phyloP scores from a whole-genome alignment of 1,284 basidiomycete genomes.

The Earliella scabrosa region DNA sequence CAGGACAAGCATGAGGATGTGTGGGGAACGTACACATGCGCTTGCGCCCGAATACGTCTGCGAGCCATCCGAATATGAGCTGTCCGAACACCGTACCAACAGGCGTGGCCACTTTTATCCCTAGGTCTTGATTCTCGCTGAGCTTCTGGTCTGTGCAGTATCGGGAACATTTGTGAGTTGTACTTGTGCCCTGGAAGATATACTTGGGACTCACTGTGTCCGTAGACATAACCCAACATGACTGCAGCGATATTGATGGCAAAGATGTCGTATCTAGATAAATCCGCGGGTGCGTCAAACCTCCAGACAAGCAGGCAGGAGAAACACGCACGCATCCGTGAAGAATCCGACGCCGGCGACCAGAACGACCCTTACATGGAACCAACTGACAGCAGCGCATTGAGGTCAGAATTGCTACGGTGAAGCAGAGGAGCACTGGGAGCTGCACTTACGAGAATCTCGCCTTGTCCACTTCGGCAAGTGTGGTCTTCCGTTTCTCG shows the following conservation, averaged over 20 bases:
- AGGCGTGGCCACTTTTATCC: constrained; percentile 79
- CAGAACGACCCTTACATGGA: constrained; percentile 71
- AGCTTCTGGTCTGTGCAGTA: constrained; percentile 37
- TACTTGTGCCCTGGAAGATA: too few species aligned
- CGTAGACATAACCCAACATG: constrained; percentile 84
- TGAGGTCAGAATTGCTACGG: too few species aligned
- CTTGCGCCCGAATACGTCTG: constrained; percentile 60
- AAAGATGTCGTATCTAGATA: constrained; percentile 59
- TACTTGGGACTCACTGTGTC: constrained; percentile 28
- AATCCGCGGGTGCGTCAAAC: neutral
- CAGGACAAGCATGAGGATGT: neutral
- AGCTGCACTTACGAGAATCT: constrained; percentile 47
- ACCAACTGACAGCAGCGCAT: constrained; percentile 38
- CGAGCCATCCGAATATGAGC: constrained; percentile 59
- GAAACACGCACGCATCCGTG: constrained; percentile 64
- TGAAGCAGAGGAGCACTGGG: too few species aligned
- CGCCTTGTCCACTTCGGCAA: constrained; percentile 60
- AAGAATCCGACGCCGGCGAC: constrained; percentile 85
- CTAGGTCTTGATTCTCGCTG: constrained; percentile 66
- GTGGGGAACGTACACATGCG: constrained; percentile 42
- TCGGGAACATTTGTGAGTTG: too few species aligned
- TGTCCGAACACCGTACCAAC: constrained; percentile 67
- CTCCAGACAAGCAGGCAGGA: neutral
- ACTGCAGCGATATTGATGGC: constrained; percentile 77
- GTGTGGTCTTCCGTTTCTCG: constrained; percentile 44